A percentile compares a stretch with the other conserved stretches of the same genome.
phyloP scores from a whole-genome alignment of 352 stramenopile species.

The Blastocystis sp. region DNA sequence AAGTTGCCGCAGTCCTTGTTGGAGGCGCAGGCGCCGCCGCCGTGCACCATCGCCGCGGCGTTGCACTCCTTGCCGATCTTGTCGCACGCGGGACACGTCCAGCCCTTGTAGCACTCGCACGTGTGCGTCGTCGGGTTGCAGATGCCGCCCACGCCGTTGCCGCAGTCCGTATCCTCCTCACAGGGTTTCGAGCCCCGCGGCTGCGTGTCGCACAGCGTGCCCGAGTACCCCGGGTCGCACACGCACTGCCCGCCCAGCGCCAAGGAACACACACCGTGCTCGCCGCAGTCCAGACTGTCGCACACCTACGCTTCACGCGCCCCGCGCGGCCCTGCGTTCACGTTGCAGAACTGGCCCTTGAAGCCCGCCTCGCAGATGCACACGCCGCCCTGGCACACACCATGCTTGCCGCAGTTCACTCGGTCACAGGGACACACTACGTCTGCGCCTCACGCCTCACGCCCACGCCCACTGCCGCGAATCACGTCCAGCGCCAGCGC shows the following conservation, averaged over 20 bases:
- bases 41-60: constrained; percentile 28
- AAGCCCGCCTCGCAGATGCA: constrained; percentile 62
- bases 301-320: constrained; percentile 19
- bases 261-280: constrained; percentile 49
- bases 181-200: constrained; percentile 34
- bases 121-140: constrained; percentile 50
- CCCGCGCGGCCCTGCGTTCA: not conserved
- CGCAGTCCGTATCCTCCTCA: constrained; percentile 42
- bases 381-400: constrained; percentile 39
- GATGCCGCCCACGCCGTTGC: constrained; percentile 59
- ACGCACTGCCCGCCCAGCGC: constrained; percentile 46
- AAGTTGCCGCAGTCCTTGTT: constrained; percentile 68
- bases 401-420: constrained; percentile 68
- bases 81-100: constrained; percentile 59
- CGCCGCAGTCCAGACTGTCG: constrained; percentile 53
- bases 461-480: constrained; percentile 1
- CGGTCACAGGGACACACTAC: constrained; percentile 38
- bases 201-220: constrained; percentile 51
- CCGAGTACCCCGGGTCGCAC: constrained; percentile 62
- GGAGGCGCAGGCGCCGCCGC: constrained; percentile 28
- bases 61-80: constrained; percentile 55
- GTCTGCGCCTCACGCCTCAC: not conserved
- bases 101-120: constrained; percentile 68
- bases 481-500: constrained; percentile 38
- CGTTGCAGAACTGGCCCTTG: constrained; percentile 23